Evolutionary conservation across 768 basidiomycete genomes (phyloP).

Genomic region (Boletus barrowsii): DNA sequence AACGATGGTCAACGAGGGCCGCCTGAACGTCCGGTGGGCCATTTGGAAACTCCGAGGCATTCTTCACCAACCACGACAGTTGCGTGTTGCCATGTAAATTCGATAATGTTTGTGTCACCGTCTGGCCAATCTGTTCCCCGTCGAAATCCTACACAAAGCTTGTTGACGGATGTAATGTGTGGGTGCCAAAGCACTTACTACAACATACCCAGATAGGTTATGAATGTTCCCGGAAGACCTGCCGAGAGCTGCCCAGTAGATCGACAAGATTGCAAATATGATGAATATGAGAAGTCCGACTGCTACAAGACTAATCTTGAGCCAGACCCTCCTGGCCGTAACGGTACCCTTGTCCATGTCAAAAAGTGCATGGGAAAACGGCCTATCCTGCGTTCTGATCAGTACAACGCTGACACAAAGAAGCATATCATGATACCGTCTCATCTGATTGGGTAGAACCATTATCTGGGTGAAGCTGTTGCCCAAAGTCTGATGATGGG

Average conservation of each 20-base stretch:
- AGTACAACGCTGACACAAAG: conserved; percentile 1
- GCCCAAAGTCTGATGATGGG: neutral
- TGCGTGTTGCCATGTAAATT: conserved; percentile 28
- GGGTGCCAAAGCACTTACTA: conserved; percentile 39
- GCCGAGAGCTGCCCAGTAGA: conserved; percentile 62
- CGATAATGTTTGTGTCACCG: conserved; percentile 40
- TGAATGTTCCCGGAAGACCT: conserved; percentile 35
- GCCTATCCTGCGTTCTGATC: conserved; percentile 17
- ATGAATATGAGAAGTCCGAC: conserved; percentile 37
- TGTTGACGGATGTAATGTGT: neutral
- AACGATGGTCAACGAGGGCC: conserved; percentile 47
- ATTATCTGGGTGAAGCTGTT: neutral
- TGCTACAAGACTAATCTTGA: conserved; percentile 38
- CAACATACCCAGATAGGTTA: conserved; percentile 53
- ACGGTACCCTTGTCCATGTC: conserved; percentile 29
- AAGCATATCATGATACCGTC: conserved; percentile 6
- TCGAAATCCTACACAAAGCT: conserved; percentile 52
- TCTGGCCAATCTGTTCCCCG: conserved; percentile 48
- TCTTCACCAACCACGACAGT: conserved; percentile 45
- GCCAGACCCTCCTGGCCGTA: conserved; percentile 37
- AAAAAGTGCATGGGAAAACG: conserved; percentile 29
- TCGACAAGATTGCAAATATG: conserved; percentile 50
- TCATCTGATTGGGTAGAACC: neutral
- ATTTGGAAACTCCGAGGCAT: conserved; percentile 43
- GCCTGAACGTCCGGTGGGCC: conserved; percentile 41